A percentile compares a stretch with the other conserved stretches of the same genome.
phyloP scores from a whole-genome alignment of 208 protist genomes.

The Trichomonas gallinae region DNA sequence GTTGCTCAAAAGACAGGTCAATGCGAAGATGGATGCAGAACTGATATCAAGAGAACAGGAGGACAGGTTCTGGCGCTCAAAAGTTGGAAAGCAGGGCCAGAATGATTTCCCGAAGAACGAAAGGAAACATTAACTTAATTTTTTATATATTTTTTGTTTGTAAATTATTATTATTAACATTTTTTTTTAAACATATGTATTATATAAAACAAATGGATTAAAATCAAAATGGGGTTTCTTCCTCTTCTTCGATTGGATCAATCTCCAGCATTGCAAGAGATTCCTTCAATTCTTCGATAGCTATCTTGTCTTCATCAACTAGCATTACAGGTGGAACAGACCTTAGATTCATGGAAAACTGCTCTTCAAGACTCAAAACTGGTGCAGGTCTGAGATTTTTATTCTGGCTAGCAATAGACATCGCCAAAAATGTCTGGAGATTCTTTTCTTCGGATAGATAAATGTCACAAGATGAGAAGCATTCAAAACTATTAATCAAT shows the following conservation, averaged over 20 bases:
- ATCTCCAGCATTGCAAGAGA: neutral
- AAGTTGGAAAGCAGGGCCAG: neutral
- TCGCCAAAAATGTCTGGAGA: neutral
- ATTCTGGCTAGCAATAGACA: neutral
- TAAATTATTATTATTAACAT: neutral
- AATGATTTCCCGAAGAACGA: neutral
- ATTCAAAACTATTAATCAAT: neutral
- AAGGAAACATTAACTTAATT: neutral
- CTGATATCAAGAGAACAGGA: neutral
- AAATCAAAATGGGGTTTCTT: neutral
- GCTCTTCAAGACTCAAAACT: neutral
- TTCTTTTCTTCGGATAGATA: neutral
- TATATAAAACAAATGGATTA: too few species aligned
- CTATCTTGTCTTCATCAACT: neutral
- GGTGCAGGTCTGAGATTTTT: neutral
- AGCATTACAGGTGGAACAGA: neutral
- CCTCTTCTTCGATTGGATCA: neutral
- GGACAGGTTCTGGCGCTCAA: neutral
- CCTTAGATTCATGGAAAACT: neutral
- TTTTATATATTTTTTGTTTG: neutral
- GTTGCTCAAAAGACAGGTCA: neutral
- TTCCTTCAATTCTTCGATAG: neutral
- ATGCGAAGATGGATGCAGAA: neutral
- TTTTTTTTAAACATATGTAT: neutral
- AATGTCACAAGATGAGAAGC: neutral